Evolutionary conservation across 768 basidiomycete species (phyloP).

Genomic region (Mycena alexandri): DNA sequence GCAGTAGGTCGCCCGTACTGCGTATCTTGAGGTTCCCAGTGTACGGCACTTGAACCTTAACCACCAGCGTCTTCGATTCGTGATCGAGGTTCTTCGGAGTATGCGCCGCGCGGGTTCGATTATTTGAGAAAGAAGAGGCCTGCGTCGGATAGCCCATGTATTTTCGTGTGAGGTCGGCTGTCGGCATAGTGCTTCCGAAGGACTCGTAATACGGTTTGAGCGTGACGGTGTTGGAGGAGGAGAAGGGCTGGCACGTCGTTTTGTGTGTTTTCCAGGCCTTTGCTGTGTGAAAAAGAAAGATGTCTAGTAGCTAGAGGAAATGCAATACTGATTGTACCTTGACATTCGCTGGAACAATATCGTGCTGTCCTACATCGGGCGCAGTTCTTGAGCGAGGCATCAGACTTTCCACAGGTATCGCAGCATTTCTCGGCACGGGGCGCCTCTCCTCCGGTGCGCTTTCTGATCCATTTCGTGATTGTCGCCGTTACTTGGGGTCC

Average conservation of each 20-base stretch:
- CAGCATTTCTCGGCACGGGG: conserved; percentile 61
- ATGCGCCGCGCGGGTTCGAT: conserved; percentile 24
- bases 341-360: conserved; percentile 70
- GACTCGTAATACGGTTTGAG: conserved; percentile 58
- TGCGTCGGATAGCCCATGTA: conserved; percentile 26
- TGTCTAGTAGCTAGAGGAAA: background rate
- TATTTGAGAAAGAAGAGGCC: conserved; percentile 16
- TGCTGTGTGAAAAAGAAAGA: conserved; percentile 45
- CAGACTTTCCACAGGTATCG: conserved; percentile 47
- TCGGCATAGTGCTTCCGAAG: conserved; percentile 43
- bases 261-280: conserved; percentile 65
- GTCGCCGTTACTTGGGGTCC: conserved; percentile 36
- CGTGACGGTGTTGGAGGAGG: conserved; percentile 56
- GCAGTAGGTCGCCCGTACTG: conserved; percentile 47
- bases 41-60: conserved; percentile 68
- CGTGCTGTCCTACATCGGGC: conserved; percentile 57
- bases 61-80: conserved; percentile 21
- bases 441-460: conserved; percentile 57
- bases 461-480: conserved; percentile 47
- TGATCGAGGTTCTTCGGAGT: conserved; percentile 38
- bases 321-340: conserved; percentile 52
- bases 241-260: conserved; percentile 59
- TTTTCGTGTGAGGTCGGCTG: conserved; percentile 27
- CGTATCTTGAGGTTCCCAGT: conserved; percentile 18
- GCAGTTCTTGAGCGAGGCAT: conserved; percentile 56